Conservation (phyloP, 73 alveolate species). For the Durusdinium trenchii region DNA sequence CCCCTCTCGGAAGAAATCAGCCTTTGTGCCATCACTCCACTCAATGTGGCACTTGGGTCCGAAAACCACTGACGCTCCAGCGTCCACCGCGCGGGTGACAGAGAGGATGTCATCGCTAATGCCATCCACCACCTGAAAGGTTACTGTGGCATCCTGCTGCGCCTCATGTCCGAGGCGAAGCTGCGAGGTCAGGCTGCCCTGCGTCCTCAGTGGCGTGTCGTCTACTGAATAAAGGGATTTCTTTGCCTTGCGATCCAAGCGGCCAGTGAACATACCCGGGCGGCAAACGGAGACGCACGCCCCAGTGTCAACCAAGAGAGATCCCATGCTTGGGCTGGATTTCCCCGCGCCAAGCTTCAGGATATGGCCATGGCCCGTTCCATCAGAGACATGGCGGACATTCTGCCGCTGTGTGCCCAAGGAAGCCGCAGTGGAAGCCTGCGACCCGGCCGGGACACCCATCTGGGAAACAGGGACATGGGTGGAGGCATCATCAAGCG, state of each 20-base stretch:
- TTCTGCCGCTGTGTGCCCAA: not conserved
- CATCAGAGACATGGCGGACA: not conserved
- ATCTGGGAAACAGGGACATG: not conserved
- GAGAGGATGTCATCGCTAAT: not conserved
- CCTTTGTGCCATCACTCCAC: conserved; percentile 8
- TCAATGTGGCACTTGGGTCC: not conserved
- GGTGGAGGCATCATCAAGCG: no score
- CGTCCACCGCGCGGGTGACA: not conserved
- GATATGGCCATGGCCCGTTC: not conserved
- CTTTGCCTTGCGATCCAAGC: not conserved
- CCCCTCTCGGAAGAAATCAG: not conserved
- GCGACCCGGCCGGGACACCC: not conserved
- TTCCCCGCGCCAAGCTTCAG: not conserved
- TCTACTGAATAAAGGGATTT: not conserved
- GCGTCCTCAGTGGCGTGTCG: not conserved
- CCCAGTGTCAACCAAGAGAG: not conserved
- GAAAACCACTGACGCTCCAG: not conserved
- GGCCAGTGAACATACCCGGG: not conserved
- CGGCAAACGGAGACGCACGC: not conserved
- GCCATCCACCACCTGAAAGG: conserved; percentile 28
- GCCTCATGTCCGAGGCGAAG: not conserved
- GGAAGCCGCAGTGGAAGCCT: not conserved
- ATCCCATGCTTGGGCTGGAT: not conserved
- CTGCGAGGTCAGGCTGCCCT: not conserved
- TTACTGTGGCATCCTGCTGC: not conserved